phyloP scores from a whole-genome alignment of 2,329 filamentous ascomycete genomes.

The Nemania abortiva region DNA sequence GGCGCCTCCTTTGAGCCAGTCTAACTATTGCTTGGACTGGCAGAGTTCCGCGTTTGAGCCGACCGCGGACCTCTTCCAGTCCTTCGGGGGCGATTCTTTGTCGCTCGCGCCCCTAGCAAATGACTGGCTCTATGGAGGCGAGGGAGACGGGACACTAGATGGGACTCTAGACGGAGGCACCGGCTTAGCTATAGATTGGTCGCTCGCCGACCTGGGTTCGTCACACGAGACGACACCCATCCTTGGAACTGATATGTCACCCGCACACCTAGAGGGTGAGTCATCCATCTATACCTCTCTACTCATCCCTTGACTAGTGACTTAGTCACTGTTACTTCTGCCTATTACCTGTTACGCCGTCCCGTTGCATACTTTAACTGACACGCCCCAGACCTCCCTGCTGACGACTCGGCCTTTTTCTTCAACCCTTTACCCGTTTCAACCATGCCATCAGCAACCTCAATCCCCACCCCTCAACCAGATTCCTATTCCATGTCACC shows the following conservation, averaged over 20 bases:
- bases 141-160: slow-evolving; percentile 31
- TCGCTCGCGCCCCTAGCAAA: slow-evolving; percentile 41
- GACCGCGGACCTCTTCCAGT: slow-evolving; percentile 48
- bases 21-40: slow-evolving; percentile 43
- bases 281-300: slow-evolving; percentile 20
- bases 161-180: slow-evolving; percentile 23
- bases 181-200: slow-evolving; percentile 43
- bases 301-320: neutral
- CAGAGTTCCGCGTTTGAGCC: slow-evolving; percentile 45
- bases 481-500: slow-evolving; percentile 39
- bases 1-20: slow-evolving; percentile 40
- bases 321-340: slow-evolving; percentile 4
- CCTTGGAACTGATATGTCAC: slow-evolving; percentile 42
- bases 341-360: slow-evolving; percentile 7
- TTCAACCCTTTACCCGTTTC: slow-evolving; percentile 41
- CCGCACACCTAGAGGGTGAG: slow-evolving; percentile 46
- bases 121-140: slow-evolving; percentile 45
- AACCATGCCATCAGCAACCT: slow-evolving; percentile 36
- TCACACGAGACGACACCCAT: slow-evolving; percentile 42
- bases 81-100: slow-evolving; percentile 39
- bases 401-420: slow-evolving; percentile 43
- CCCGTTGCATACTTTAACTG: slow-evolving; percentile 25
- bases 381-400: slow-evolving; percentile 42
- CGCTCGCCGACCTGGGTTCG: slow-evolving; percentile 43
- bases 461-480: slow-evolving; percentile 29